Evolutionary conservation across 2,329 filamentous ascomycete genomes (phyloP).

Genomic region (Xylaria multiplex): DNA sequence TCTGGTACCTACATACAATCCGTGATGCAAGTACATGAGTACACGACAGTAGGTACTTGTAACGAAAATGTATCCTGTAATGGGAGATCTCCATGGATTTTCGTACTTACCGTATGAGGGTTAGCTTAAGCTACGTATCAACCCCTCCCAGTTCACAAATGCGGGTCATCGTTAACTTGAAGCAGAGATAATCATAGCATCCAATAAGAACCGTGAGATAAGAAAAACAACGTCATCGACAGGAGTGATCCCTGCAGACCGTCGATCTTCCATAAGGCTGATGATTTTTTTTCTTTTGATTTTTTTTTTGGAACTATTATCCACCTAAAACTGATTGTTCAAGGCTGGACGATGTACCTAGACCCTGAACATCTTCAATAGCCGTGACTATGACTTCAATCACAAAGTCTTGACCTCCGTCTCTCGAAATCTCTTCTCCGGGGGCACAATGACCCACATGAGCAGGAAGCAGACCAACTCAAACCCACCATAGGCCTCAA

Average conservation of each 20-base stretch:
- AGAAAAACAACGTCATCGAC: slow-evolving; percentile 19
- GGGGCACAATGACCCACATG: slow-evolving; percentile 19
- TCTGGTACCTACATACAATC: no score
- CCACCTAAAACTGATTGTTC: background rate
- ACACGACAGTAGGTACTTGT: no score
- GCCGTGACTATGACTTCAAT: background rate
- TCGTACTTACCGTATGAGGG: no score
- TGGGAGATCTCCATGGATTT: no score
- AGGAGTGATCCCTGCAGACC: slow-evolving; percentile 9
- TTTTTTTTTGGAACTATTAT: background rate
- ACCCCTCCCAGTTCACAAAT: no score
- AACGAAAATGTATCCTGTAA: no score
- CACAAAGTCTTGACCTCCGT: background rate
- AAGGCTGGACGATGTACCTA: slow-evolving; percentile 7
- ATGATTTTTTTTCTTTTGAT: slow-evolving; percentile 10
- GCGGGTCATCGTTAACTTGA: no score
- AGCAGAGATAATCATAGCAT: no score
- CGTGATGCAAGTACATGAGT: no score
- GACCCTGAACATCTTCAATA: background rate
- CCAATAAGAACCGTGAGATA: no score
- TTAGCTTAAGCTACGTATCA: no score
- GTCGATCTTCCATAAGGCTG: slow-evolving; percentile 27
- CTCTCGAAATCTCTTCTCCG: no score
- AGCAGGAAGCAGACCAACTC: background rate
- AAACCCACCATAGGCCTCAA: background rate